Evolutionary conservation across 345 rosid species (phyloP).

Genomic region (Gossypium thurberi): DNA sequence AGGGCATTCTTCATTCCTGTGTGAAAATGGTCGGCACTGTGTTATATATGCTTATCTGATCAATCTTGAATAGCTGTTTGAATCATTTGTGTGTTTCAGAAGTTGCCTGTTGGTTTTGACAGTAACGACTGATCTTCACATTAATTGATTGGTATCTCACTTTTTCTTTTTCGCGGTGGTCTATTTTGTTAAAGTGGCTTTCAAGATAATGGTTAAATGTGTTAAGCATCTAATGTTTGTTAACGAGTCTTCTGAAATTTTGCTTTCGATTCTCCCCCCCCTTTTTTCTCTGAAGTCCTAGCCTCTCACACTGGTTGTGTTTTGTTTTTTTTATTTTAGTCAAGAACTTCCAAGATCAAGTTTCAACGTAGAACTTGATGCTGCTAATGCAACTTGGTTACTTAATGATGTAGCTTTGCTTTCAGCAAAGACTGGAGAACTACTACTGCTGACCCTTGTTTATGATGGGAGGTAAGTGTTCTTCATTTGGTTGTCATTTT

Average conservation of each 20-base stretch:
- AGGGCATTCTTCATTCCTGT: background rate
- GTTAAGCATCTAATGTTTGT: background rate
- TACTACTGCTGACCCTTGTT: constrained; percentile 76
- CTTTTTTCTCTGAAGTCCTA: background rate
- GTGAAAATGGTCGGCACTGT: background rate
- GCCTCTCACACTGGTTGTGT: background rate
- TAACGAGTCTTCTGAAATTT: background rate
- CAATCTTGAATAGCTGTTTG: background rate
- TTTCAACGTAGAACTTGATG: constrained; percentile 91
- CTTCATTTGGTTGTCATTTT: background rate
- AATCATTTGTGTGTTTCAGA: background rate
- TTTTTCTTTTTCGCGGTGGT: background rate
- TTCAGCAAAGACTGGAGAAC: constrained; percentile 86
- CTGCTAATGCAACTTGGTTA: constrained; percentile 85
- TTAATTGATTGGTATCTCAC: background rate
- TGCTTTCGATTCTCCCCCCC: background rate
- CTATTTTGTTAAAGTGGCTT: background rate
- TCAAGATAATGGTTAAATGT: background rate
- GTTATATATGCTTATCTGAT: background rate
- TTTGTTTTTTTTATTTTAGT: constrained; percentile 40
- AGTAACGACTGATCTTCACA: background rate
- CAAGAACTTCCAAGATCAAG: constrained; percentile 87
- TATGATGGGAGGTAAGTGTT: constrained; percentile 79
- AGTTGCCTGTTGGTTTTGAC: background rate
- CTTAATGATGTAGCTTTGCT: constrained; percentile 73